These are phyloP conservation scores for Phytopythium delawarense DNA, from an alignment of 352 stramenopile genomes.

Conservation along the genomic window DNA sequence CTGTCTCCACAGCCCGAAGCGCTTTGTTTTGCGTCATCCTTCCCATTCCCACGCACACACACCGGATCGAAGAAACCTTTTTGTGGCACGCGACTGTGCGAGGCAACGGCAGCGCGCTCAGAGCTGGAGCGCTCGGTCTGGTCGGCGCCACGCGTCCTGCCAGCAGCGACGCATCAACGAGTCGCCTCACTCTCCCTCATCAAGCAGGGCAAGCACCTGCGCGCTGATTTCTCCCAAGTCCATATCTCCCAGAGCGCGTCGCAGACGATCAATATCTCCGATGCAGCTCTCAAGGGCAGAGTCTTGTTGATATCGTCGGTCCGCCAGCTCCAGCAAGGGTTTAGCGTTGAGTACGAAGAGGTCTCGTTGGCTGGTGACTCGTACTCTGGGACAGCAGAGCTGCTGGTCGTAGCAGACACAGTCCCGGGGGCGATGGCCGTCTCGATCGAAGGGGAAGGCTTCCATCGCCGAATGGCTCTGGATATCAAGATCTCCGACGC, in stretches of 20 bases:
- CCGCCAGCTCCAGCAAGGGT: background rate
- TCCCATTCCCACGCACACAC: slow-evolving; percentile 11
- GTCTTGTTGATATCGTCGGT: background rate
- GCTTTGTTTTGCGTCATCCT: slow-evolving; percentile 36
- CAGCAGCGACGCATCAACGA: slow-evolving; percentile 6
- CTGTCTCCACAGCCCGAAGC: background rate
- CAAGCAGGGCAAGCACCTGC: background rate
- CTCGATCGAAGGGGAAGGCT: slow-evolving; percentile 32
- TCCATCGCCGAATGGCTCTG: slow-evolving; percentile 38
- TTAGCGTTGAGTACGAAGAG: slow-evolving; percentile 13
- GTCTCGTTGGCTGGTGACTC: background rate
- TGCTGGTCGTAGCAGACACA: background rate
- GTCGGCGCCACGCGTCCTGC: slow-evolving; percentile 9
- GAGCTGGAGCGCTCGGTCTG: slow-evolving; percentile 7
- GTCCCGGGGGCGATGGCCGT: slow-evolving; percentile 7
- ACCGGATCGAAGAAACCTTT: background rate
- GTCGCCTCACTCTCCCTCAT: background rate
- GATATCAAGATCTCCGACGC: slow-evolving; percentile 22
- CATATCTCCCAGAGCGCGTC: background rate
- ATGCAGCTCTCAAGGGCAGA: background rate
- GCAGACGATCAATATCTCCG: background rate
- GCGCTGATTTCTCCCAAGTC: background rate
- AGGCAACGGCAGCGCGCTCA: background rate
- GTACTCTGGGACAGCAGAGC: background rate
- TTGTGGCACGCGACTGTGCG: background rate